Conservation (phyloP, 495 filamentous ascomycete species). For the Aspergillus asperescens region DNA sequence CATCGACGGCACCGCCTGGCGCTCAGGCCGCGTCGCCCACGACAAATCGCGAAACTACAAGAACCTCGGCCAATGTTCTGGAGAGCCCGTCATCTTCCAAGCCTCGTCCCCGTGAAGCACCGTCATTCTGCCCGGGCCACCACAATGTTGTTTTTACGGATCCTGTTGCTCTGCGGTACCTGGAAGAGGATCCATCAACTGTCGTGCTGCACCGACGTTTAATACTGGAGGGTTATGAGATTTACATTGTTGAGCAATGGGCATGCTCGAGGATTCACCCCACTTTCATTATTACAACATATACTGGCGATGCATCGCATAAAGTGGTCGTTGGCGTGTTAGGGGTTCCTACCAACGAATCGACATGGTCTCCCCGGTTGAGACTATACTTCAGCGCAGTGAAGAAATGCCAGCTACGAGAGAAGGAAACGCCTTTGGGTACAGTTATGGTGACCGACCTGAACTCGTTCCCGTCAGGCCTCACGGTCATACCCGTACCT, state of each 20-base stretch:
- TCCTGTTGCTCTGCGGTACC: conserved; percentile 72
- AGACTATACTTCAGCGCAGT: conserved; percentile 82
- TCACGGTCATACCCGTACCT: conserved; percentile 85
- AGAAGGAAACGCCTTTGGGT: conserved; percentile 75
- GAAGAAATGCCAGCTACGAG: conserved; percentile 72
- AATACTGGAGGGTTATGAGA: conserved; percentile 75
- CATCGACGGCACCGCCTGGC: conserved; percentile 22
- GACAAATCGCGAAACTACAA: conserved; percentile 21
- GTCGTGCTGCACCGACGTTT: conserved; percentile 65
- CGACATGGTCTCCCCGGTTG: conserved; percentile 71
- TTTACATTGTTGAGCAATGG: conserved; percentile 98
- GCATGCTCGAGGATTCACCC: conserved; percentile 86
- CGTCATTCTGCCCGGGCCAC: conserved; percentile 27
- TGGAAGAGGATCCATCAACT: conserved; percentile 80
- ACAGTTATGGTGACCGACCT: conserved; percentile 92
- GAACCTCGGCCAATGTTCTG: conserved; percentile 21
- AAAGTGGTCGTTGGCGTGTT: conserved; percentile 73
- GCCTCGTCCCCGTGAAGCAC: conserved; percentile 16
- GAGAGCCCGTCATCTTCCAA: conserved; percentile 24
- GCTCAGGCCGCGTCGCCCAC: conserved; percentile 18
- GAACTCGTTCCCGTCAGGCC: conserved; percentile 77
- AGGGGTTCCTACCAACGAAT: conserved; percentile 75
- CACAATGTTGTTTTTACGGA: conserved; percentile 65
- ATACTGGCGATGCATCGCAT: conserved; percentile 81
- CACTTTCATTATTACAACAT: conserved; percentile 87